phyloP scores from a whole-genome alignment of 163 green algal species.

The Botryococcus braunii region DNA sequence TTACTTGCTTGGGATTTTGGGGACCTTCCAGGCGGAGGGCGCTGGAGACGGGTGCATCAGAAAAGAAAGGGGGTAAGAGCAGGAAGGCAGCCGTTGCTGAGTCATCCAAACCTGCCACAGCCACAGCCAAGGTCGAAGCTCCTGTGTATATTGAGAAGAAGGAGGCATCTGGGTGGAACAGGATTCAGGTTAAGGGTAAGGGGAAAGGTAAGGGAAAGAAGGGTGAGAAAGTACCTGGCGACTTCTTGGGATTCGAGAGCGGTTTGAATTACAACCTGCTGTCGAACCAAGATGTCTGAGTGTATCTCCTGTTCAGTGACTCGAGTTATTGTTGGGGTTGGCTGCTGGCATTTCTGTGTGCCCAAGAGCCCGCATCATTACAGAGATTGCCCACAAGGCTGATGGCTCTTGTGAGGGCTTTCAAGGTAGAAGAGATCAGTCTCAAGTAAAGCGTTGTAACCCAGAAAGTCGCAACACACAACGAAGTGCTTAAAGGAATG shows the following conservation, averaged over 20 bases:
- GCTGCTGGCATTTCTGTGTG: too few species aligned
- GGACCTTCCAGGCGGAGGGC: not conserved
- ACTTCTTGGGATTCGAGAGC: conserved; percentile 24
- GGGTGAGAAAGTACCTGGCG: conserved; percentile 18
- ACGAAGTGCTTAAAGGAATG: too few species aligned
- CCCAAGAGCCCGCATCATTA: too few species aligned
- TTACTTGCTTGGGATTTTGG: not conserved
- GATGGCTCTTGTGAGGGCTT: too few species aligned
- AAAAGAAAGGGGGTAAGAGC: conserved; percentile 4
- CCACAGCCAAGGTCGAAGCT: conserved; percentile 1
- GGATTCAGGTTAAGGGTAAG: conserved; percentile 16
- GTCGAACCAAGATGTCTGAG: too few species aligned
- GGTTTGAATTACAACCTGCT: conserved; percentile 30
- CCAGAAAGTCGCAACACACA: too few species aligned
- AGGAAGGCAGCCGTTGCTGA: not conserved
- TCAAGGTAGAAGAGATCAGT: too few species aligned
- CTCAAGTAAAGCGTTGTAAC: too few species aligned
- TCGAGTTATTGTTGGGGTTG: too few species aligned
- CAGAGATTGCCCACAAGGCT: too few species aligned
- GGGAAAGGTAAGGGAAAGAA: conserved; percentile 26
- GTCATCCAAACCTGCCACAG: conserved; percentile 1
- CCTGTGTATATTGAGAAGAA: not conserved
- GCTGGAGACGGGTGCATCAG: not conserved
- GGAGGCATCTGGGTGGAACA: conserved; percentile 18
- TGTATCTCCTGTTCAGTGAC: too few species aligned